Evolutionary conservation across 768 basidiomycete genomes (phyloP).

Genomic region (Tephrocybe sp.): DNA sequence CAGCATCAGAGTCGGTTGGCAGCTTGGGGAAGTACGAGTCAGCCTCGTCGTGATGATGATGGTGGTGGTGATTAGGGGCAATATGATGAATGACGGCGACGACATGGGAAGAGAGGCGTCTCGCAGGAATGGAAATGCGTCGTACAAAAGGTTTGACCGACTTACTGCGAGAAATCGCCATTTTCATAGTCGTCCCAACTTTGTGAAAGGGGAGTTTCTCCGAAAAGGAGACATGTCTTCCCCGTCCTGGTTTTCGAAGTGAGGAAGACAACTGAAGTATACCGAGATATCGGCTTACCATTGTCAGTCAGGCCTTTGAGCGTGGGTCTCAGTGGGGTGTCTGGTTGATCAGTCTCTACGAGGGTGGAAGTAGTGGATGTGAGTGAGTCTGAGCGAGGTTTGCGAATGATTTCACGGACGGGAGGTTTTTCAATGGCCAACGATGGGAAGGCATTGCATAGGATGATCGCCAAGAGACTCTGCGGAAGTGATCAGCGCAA

Average conservation of each 20-base stretch:
- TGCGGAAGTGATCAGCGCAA: neutral
- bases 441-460: neutral
- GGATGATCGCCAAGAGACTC: neutral
- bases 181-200: neutral
- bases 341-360: neutral
- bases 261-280: neutral
- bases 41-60: too few relatives aligned
- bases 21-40: neutral
- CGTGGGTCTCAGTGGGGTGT: neutral
- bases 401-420: neutral
- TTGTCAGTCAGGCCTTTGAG: neutral
- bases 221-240: neutral
- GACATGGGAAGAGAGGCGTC: neutral
- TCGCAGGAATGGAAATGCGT: conserved; percentile 3
- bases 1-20: too few relatives aligned
- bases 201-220: neutral
- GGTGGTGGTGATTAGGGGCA: neutral
- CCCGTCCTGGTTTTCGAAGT: neutral
- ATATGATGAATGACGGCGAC: neutral
- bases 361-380: neutral
- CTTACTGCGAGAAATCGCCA: neutral
- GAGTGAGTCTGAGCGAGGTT: neutral
- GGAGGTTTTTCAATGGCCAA: neutral
- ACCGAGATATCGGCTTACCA: neutral
- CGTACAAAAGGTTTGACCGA: neutral